phyloP scores from a whole-genome alignment of 202 grass and related monocot species.

The Musa balbisiana region DNA sequence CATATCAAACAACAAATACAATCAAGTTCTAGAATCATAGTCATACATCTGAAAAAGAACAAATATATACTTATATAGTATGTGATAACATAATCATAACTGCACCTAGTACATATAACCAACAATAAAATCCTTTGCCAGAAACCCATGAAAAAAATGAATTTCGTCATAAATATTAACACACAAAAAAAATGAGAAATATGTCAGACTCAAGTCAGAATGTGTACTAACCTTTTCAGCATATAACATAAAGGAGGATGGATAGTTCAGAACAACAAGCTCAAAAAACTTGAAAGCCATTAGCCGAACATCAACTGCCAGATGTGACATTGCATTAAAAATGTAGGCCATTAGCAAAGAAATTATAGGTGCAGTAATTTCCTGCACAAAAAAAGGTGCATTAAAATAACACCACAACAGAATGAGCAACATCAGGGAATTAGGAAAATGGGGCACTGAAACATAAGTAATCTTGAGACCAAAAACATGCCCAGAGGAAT shows the following conservation, averaged over 20 bases:
- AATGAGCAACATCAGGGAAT: background rate
- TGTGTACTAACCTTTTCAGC: constrained; percentile 51
- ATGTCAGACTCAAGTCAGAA: background rate
- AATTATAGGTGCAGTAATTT: constrained; percentile 37
- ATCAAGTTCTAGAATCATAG: no score
- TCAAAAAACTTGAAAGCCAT: constrained; percentile 84
- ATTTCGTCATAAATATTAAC: constrained; percentile 3
- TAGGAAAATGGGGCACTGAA: background rate
- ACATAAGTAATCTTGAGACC: background rate
- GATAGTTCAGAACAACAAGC: constrained; percentile 67
- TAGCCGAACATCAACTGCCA: constrained; percentile 68
- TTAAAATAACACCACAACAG: constrained; percentile 3
- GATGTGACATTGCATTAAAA: constrained; percentile 81
- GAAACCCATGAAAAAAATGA: background rate
- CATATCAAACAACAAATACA: no score
- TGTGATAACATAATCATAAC: background rate
- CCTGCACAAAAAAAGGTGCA: constrained; percentile 29
- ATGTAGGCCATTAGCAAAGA: constrained; percentile 77
- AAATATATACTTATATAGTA: background rate
- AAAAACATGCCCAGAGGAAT: background rate
- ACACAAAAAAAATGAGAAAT: background rate
- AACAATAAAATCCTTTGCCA: background rate
- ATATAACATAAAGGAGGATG: constrained; percentile 69
- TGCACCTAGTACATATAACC: background rate
- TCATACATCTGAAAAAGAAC: no score